Evolutionary conservation across 164 flowering plant genomes (phyloP).

Genomic region (Houttuynia cordata): DNA sequence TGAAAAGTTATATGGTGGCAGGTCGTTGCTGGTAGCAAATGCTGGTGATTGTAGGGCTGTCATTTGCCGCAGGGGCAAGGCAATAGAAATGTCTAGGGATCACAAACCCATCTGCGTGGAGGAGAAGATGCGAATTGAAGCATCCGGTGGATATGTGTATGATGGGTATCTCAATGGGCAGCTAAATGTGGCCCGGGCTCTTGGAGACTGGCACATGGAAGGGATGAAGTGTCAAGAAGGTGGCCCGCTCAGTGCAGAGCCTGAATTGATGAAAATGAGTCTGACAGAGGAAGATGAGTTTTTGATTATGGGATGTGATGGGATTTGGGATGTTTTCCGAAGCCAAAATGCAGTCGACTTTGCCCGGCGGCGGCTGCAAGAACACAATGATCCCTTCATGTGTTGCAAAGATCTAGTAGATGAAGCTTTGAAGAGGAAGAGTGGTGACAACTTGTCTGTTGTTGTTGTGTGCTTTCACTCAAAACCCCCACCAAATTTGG

Average conservation of each 20-base stretch:
- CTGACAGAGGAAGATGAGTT: conserved; percentile 85
- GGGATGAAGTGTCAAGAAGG: conserved; percentile 50
- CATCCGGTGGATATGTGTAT: conserved; percentile 64
- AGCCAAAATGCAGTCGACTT: conserved; percentile 96
- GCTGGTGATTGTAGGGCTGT: conserved; percentile 98
- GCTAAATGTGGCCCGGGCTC: conserved; percentile 84
- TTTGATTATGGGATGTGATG: conserved; percentile 88
- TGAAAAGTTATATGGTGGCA: conserved; percentile 11
- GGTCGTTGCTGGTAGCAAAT: conserved; percentile 84
- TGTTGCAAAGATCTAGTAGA: conserved; percentile 72
- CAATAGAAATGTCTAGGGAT: conserved; percentile 90
- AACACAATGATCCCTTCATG: conserved; percentile 69
- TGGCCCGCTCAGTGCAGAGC: conserved; percentile 89
- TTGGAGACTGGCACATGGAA: conserved; percentile 99
- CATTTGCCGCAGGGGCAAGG: conserved; percentile 81
- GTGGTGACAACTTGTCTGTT: conserved; percentile 71
- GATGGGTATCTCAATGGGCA: conserved; percentile 93
- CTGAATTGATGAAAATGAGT: conserved; percentile 52
- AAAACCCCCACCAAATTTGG: conserved; percentile 66
- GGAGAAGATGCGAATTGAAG: conserved; percentile 73
- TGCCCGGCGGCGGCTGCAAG: conserved; percentile 74
- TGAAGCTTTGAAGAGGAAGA: conserved; percentile 81
- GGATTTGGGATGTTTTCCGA: conserved; percentile 93
- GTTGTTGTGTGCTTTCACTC: conserved; percentile 78
- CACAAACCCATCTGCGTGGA: conserved; percentile 65